Percentiles rank a stretch among this genome's conserved stretches.
These are phyloP conservation scores for Lipomyces sp. DNA, from an alignment of 805 yeast species.

Conservation along the genomic window DNA sequence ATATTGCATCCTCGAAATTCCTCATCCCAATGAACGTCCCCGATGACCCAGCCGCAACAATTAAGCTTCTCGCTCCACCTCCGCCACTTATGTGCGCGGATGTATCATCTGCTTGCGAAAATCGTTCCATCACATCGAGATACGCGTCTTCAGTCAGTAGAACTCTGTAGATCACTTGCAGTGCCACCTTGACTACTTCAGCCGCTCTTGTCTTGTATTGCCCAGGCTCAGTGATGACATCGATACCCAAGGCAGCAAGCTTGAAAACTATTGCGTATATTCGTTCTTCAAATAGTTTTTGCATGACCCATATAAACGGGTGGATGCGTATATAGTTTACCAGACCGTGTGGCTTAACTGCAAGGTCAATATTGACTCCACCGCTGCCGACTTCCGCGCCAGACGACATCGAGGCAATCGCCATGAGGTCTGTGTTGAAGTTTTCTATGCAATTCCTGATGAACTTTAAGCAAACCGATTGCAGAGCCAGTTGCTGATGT, in stretches of 20 bases:
- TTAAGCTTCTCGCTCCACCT: constrained; percentile 7
- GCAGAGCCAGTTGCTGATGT: constrained; percentile 53
- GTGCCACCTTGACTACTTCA: constrained; percentile 49
- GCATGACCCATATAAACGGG: constrained; percentile 70
- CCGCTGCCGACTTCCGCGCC: constrained; percentile 39
- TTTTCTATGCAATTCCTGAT: constrained; percentile 55
- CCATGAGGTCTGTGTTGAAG: constrained; percentile 58
- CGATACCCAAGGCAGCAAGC: constrained; percentile 64
- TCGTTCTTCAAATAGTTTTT: constrained; percentile 63
- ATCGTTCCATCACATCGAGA: constrained; percentile 59
- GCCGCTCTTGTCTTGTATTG: constrained; percentile 35
- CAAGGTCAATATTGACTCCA: constrained; percentile 54
- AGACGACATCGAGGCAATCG: constrained; percentile 56
- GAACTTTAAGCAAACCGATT: constrained; percentile 58
- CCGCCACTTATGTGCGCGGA: constrained; percentile 3
- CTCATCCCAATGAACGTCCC: constrained; percentile 51
- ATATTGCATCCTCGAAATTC: constrained; percentile 71
- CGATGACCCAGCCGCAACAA: constrained; percentile 52
- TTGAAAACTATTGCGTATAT: constrained; percentile 62
- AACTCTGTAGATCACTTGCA: constrained; percentile 53
- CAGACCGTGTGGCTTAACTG: constrained; percentile 54
- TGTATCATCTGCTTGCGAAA: constrained; percentile 10
- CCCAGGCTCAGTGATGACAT: constrained; percentile 50
- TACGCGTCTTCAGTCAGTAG: constrained; percentile 64
- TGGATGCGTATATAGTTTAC: constrained; percentile 62